Conservation (phyloP, 2,329 filamentous ascomycete genomes). For the Aspergillus luchuensis region DNA sequence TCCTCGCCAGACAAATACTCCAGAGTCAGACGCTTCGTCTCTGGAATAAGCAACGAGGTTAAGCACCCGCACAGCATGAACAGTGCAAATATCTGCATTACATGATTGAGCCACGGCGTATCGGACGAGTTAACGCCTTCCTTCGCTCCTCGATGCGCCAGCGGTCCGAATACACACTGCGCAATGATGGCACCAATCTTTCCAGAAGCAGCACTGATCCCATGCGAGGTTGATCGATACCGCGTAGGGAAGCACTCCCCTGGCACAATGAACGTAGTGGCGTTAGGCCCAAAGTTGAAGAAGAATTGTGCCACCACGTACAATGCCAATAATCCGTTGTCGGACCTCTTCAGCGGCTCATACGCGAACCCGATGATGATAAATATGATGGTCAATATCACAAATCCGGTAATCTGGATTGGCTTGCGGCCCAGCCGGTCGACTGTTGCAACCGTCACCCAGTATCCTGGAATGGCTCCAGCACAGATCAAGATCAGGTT, state of each 20-base stretch:
- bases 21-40: conserved; percentile 73
- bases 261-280: conserved; percentile 65
- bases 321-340: conserved; percentile 58
- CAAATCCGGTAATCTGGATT: conserved; percentile 68
- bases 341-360: conserved; percentile 28
- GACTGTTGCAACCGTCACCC: conserved; percentile 73
- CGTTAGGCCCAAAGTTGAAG: conserved; percentile 56
- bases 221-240: conserved; percentile 66
- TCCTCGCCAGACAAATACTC: conserved; percentile 68
- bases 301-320: conserved; percentile 68
- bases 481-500: conserved; percentile 79
- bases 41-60: conserved; percentile 71
- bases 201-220: conserved; percentile 66
- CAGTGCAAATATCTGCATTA: conserved; percentile 76
- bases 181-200: conserved; percentile 70
- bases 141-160: conserved; percentile 59
- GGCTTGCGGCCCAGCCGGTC: conserved; percentile 76
- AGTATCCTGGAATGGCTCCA: conserved; percentile 79
- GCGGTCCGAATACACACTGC: conserved; percentile 65
- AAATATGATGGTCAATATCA: conserved; percentile 63
- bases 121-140: conserved; percentile 49
- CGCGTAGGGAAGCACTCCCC: conserved; percentile 67
- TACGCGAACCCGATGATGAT: conserved; percentile 64
- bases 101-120: conserved; percentile 68
- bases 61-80: conserved; percentile 77